Evolutionary conservation across 352 stramenopile species (phyloP), one percentile per base, ranked within the genome.

Genomic region (Phytophthora quininea): DNA sequence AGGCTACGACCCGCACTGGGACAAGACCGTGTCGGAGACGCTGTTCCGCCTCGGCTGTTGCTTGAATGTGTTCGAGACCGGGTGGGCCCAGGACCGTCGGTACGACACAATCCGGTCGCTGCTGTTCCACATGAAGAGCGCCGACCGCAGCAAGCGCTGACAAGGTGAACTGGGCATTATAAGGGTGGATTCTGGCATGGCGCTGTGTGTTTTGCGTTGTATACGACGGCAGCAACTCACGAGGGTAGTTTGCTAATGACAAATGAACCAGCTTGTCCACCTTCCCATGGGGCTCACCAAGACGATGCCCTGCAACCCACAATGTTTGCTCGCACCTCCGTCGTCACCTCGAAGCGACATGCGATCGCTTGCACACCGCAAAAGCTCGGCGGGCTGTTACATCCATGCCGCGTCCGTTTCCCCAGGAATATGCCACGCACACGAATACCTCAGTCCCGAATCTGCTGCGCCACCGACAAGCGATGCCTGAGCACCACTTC

Each of bases 401-500:
- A 11, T 49, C 10, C 4, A 29, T n/a, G 12, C 4, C 43, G 43
- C 1, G 40, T 49, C 43, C 43, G 43, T 49, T 49, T 46, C 38
- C 12, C 12, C 37, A 43, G 37, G 7, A 14, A 24, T 15, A 10
- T 46, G 4, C 19, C 19, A 10, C 14, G 38, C 38, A 49, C 3
- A 1, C 43, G 6, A 47, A 1, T 4, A 24, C 24, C 43, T 30
- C 43, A 49, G 12, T 49, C 19, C 43, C 19, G 6, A 29, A 49
- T 29, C 15, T 49, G 19, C 43, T 29, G 43, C 43, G 29, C 43
- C 14, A 49, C 24, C 19, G 9, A 8, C 4, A 37, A 33, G 12
- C 49, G 10, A 54, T 35, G 48, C 48, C 48, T 6, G 54, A 73
- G 37, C 78, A 84, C 63, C 76, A 67, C 58, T 93, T 93, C 77